Evolutionary conservation across 495 filamentous ascomycete species (phyloP), one percentile per base, ranked within the genome.

Genomic region (Xylaria palmicola): DNA sequence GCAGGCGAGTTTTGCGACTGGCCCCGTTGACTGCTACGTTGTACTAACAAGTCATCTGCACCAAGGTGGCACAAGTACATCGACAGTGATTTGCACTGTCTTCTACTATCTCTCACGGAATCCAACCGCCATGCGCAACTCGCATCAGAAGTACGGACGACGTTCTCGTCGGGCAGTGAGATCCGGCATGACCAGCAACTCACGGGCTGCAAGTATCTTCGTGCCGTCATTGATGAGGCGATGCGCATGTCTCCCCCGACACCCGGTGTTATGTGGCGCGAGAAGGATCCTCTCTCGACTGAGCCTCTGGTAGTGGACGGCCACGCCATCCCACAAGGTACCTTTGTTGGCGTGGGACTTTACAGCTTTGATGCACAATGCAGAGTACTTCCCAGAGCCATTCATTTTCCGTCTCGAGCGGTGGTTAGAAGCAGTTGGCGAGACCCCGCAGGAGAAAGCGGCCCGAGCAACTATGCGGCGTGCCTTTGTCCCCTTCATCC

Each of bases 401-500:
- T 75, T 74, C 34, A 49, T 19, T 0, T 79, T 72, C 61, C 47
- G 44, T 10, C 76, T 76, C 0, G 75, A 79, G 59, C 75, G 76
- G 27, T 79, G 76, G 76, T 57, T 76, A 29, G 26, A 30, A 15
- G 19, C 27, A 13, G 34, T n/a, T n/a, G 17, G 13, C 6, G 13
- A 36, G 13, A 36, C 13, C 44, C n/a, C 34, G 44, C 40, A 34
- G 40, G n/a, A 15, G n/a, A 65, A 60, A 10, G 32, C 24, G 32
- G 48, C 40, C 41, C 62, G 29, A 17, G 37, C 26, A 5, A 19
- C 17, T 1, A 19, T 37, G 57, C 1, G n/a, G 37, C 6, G 2
- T 1, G 81, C 82, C 20, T 86, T 83, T 65, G 81, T 74, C 30
- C 83, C 85, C 0, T 87, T 87, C 53, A 81, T 78, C 30, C 76